phyloP scores from a whole-genome alignment of 2,329 filamentous ascomycete species.

The Aspergillus pseudoglaucus region DNA sequence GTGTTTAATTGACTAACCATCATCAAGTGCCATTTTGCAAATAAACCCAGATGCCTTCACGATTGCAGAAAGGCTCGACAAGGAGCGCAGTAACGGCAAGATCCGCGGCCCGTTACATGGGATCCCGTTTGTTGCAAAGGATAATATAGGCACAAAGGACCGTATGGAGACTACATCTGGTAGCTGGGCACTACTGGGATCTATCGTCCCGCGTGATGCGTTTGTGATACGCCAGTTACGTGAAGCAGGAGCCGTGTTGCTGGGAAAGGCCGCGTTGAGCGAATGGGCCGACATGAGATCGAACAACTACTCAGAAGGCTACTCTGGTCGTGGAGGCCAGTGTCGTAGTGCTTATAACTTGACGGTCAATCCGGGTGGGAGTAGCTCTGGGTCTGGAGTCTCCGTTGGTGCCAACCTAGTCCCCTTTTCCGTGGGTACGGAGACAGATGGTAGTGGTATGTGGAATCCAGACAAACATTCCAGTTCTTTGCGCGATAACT shows the following conservation, averaged over 20 bases:
- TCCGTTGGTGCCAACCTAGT: constrained; percentile 59
- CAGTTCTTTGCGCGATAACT: neutral
- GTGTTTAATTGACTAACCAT: neutral
- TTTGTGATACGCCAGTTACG: constrained; percentile 56
- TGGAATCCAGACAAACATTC: neutral
- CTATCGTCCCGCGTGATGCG: constrained; percentile 61
- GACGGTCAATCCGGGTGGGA: constrained; percentile 61
- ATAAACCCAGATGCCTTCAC: constrained; percentile 60
- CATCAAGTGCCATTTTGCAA: constrained; percentile 47
- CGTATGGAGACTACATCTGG: constrained; percentile 69
- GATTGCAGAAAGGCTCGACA: constrained; percentile 57
- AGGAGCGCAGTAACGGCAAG: constrained; percentile 51
- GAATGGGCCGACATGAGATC: constrained; percentile 71
- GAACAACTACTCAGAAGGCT: constrained; percentile 62
- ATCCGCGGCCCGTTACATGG: constrained; percentile 64
- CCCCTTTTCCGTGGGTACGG: constrained; percentile 63
- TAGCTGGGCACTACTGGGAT: constrained; percentile 59
- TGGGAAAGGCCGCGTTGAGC: constrained; percentile 64
- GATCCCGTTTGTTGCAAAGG: constrained; percentile 69
- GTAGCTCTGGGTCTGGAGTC: constrained; percentile 59
- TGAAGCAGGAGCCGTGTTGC: constrained; percentile 59
- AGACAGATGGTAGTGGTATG: constrained; percentile 61
- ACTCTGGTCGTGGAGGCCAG: constrained; percentile 59
- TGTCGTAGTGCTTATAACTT: constrained; percentile 62
- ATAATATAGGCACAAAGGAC: constrained; percentile 60